Base-by-base conservation (phyloP, 2,329 filamentous ascomycete species). In the Leptographium radiaticola region DNA sequence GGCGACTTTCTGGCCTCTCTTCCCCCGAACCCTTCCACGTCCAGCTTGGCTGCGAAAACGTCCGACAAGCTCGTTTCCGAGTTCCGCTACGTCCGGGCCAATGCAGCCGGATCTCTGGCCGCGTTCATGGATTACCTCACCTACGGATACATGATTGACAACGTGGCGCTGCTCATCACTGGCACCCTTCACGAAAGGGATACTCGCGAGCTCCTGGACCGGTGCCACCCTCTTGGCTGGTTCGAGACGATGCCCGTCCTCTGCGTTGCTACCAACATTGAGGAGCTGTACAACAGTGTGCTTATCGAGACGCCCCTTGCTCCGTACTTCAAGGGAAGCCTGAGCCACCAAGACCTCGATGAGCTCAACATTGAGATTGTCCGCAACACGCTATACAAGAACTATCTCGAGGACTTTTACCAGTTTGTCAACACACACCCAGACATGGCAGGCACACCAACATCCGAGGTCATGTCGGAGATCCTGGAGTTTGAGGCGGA, bases 81-180 rank as follows among this genome's bases (percentile, higher is more conserved):
- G 70, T 98, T 98, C 70, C 85, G 89, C 66, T 98, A 98, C 69
- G 79, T 98, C 47, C 88, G 94, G 62, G 89, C 90, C 58, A 95
- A 98, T 66, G 87, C 91, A 33, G 88, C 88, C 2, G 93, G 93
- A 16, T 88, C 89, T 1, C 81, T 96, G 40, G 85, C 90, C 58
- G 89, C 88, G 67, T 98, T 98, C 70, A 89, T 98, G 81, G 89
- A 97, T 70, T 98, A 95, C 70, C 76, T 98, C 57, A 98, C 93
- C 1, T 98, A 98, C 68, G 91, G 90, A 58, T 98, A 98, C 77
- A 98, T 98, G 93, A 98, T 98, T 70, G 93, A 98, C 73, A 98
- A 98, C 64, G 89, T 98, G 52, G 93, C 94, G 42, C 84, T 98
- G 43, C 82, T 98, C 64, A 98, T 98, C 70, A 98, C 93, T 25